Conservation (phyloP, 2,329 filamentous ascomycete genomes). For the Ilyonectria sp. region DNA sequence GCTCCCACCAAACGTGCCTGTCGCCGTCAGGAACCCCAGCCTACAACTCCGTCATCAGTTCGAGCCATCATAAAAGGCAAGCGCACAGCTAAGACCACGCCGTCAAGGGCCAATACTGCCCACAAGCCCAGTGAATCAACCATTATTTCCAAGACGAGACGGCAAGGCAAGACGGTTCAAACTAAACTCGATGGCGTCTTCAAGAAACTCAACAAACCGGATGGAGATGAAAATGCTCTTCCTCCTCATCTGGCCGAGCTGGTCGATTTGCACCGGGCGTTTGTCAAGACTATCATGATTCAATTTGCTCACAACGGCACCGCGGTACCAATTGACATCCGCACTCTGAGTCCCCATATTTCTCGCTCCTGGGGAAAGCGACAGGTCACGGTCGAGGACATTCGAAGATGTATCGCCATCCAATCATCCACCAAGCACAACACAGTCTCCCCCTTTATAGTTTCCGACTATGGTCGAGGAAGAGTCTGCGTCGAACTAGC, state of each 20-base stretch:
- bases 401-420: conserved; percentile 78
- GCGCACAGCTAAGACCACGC: conserved; percentile 48
- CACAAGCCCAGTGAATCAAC: conserved; percentile 53
- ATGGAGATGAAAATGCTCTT: conserved; percentile 50
- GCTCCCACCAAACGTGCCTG: conserved; percentile 48
- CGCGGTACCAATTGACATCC: conserved; percentile 74
- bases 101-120: conserved; percentile 48
- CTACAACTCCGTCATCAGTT: conserved; percentile 17
- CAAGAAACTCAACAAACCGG: conserved; percentile 53
- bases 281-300: conserved; percentile 77
- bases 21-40: conserved; percentile 44
- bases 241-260: conserved; percentile 72
- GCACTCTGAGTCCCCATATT: conserved; percentile 72
- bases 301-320: conserved; percentile 79
- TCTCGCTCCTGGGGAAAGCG: conserved; percentile 82
- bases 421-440: conserved; percentile 58
- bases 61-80: conserved; percentile 49
- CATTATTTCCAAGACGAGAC: conserved; percentile 50
- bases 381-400: conserved; percentile 74
- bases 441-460: conserved; percentile 57
- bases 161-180: conserved; percentile 49
- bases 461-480: conserved; percentile 67
- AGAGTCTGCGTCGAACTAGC: conserved; percentile 73
- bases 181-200: conserved; percentile 59
- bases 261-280: conserved; percentile 74